Base-by-base conservation (phyloP, 164 flowering plant species). In the Malania oleifera region DNA sequence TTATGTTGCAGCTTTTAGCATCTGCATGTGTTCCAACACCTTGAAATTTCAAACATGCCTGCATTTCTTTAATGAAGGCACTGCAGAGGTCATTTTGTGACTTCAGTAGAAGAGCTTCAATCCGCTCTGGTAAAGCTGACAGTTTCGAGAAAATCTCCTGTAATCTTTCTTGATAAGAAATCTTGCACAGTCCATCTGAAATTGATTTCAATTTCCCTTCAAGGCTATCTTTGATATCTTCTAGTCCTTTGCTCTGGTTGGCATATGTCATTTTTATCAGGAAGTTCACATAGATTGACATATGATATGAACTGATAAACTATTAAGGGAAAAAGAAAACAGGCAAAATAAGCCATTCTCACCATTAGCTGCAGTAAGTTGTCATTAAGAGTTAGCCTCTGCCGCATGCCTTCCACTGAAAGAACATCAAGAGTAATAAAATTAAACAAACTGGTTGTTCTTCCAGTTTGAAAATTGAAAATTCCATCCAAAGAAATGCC, bases 351-450 rank as follows among this genome's bases (percentile, higher is more conserved):
- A 22, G 29, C 6, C 29, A n/a, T n/a, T 52, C 19, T 72, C 83
- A 93, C 97, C 91, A 83, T 54, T 49, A 61, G 71, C 67, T 85
- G 88, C 63, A 93, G 73, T 7, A 81, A 71, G 70, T 69, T 73
- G 66, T 85, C 91, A 10, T 70, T 73, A 64, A 27, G 64, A 50
- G 57, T 62, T 74, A 84, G 56, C 85, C 82, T 90, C 78, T 86
- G 87, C 50, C 75, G 73, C 34, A 88, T 54, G 38, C 79, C 76
- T 76, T 88, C 91, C 70, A 65, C 99, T 93, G 86, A 22, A 71
- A 22, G 26, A 43, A 34, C 60, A 62, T 15, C 4, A 26, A 48
- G 13, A 65, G 67, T 37, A 51, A 48, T 50, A 51, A 39, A 50
- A 26, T 2, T 8, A 31, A 25, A 25, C 22, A 7, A 44, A 19